These are phyloP conservation scores for Ogataea pilisensis DNA, from an alignment of 805 yeast species.

Conservation along the genomic window DNA sequence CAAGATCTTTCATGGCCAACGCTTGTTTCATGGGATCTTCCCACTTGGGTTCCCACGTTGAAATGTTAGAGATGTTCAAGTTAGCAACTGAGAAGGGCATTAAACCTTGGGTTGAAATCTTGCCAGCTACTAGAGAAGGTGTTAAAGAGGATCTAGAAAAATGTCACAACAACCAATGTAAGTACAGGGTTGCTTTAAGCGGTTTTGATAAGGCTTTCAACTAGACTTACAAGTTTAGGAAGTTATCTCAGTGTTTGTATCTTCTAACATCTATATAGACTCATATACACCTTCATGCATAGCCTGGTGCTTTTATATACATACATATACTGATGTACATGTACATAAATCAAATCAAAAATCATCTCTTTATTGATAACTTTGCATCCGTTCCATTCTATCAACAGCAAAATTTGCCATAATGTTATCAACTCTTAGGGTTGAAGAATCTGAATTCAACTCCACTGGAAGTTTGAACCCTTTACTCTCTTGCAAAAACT, in stretches of 20 bases:
- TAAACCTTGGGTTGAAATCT: conserved; percentile 59
- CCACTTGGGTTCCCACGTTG: conserved; percentile 55
- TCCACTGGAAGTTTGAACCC: conserved; percentile 1
- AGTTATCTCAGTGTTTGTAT: too few species aligned
- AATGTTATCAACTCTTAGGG: conserved; percentile 6
- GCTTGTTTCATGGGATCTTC: conserved; percentile 57
- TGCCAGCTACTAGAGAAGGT: conserved; percentile 50
- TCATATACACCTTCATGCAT: too few species aligned
- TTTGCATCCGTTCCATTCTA: conserved; percentile 1
- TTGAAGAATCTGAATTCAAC: neutral
- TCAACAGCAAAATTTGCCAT: conserved; percentile 4
- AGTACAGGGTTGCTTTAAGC: conserved; percentile 60
- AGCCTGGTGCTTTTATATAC: too few species aligned
- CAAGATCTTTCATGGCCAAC: conserved; percentile 36
- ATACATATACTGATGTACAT: too few species aligned
- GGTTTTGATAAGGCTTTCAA: conserved; percentile 47
- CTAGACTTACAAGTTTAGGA: too few species aligned
- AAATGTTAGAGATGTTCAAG: conserved; percentile 62
- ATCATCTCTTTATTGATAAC: too few species aligned
- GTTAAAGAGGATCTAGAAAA: conserved; percentile 53
- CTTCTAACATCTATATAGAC: too few species aligned
- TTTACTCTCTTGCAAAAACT: conserved; percentile 24
- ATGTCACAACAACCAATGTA: conserved; percentile 51
- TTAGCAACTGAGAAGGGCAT: conserved; percentile 57
- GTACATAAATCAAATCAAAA: too few species aligned